Percentiles rank a stretch among this genome's conserved stretches.
phyloP scores from a whole-genome alignment of 139 green algal genomes.

The Chlamydomonas urium region DNA sequence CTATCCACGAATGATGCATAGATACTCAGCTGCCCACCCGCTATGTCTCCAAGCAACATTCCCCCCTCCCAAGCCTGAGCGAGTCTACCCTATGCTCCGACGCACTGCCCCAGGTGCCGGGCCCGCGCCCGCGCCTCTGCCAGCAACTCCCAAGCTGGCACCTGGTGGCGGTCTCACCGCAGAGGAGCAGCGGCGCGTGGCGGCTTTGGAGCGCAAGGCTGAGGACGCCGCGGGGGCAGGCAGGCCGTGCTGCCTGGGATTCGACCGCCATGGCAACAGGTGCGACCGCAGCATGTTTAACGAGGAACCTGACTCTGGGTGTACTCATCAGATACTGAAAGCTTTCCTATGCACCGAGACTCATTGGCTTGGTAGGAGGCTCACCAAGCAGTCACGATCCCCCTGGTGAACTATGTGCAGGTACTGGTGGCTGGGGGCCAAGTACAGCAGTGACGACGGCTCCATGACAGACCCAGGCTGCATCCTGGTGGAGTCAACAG shows the following conservation, averaged over 20 bases:
- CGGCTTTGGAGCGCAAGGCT: not conserved
- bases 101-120: too few species aligned
- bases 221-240: not conserved
- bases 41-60: not conserved
- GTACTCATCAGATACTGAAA: constrained; percentile 6
- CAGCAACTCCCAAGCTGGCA: not conserved
- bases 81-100: too few species aligned
- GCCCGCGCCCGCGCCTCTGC: not conserved
- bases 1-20: constrained; percentile 15
- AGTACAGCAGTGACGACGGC: not conserved
- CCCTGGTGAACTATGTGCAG: not conserved
- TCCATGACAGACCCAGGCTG: not conserved
- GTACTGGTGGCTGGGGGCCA: constrained; percentile 4
- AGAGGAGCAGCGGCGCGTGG: constrained; percentile 7
- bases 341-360: not conserved
- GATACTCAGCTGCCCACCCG: constrained; percentile 7
- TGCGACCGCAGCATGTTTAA: constrained; percentile 9
- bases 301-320: not conserved
- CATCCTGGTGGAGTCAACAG: not conserved
- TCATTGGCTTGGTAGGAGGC: not conserved
- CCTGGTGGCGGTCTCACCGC: constrained; percentile 1
- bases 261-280: constrained; percentile 10
- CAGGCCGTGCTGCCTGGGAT: not conserved
- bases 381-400: not conserved
- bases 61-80: constrained; percentile 10